These are phyloP conservation scores for Phlebiopsis gigantea DNA, from an alignment of 768 basidiomycete genomes.

Conservation along the genomic window DNA sequence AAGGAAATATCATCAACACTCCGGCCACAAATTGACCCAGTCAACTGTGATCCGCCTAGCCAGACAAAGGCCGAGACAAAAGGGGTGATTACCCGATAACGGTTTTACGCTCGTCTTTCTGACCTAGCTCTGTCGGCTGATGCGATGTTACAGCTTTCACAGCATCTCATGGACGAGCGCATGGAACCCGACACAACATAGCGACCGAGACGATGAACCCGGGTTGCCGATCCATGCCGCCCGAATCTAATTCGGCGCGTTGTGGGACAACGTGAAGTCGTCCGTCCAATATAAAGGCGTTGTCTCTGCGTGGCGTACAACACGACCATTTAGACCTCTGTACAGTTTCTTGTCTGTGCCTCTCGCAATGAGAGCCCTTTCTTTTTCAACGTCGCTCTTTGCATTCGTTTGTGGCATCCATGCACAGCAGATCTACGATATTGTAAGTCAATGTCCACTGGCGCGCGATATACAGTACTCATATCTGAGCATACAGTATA, in stretches of 20 bases:
- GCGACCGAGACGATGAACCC: neutral
- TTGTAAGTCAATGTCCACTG: constrained; percentile 16
- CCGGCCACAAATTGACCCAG: too few species aligned
- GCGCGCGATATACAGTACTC: neutral
- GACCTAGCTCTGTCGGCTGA: too few species aligned
- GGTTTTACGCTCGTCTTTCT: too few species aligned
- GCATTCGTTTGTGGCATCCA: constrained; percentile 17
- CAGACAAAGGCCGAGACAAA: too few species aligned
- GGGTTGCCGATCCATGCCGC: neutral
- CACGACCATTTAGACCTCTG: neutral
- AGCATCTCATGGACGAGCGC: neutral
- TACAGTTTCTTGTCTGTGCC: neutral
- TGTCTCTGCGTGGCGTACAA: neutral
- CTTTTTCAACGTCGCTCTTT: constrained; percentile 14
- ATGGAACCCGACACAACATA: neutral
- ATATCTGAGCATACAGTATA: constrained; percentile 21
- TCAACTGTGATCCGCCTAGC: too few species aligned
- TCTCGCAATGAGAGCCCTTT: constrained; percentile 6
- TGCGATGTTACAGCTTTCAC: neutral
- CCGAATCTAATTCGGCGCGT: neutral
- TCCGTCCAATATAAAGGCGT: neutral
- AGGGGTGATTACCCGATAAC: too few species aligned
- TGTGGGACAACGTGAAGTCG: neutral
- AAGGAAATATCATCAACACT: too few species aligned
- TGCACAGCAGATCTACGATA: constrained; percentile 30